A percentile compares a stretch with the other conserved stretches of the same genome.
Conservation (phyloP, 176 grass and related monocot genomes). For the Triticum urartu region DNA sequence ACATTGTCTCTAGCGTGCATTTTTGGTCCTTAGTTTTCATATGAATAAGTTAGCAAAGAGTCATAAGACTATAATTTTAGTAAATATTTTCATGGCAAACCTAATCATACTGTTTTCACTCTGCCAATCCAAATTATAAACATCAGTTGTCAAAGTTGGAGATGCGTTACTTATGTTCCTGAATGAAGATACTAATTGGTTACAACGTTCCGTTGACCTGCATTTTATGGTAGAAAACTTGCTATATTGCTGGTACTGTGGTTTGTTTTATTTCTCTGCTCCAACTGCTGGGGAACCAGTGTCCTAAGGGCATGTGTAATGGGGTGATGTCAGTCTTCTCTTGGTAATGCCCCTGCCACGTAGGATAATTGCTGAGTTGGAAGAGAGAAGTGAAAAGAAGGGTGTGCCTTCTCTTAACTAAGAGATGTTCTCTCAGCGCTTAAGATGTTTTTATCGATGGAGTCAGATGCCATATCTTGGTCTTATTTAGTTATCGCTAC, state of each 20-base stretch:
- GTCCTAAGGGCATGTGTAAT: background rate
- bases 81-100: background rate
- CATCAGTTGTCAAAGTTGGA: background rate
- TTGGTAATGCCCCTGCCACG: background rate
- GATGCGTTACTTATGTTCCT: background rate
- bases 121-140: background rate
- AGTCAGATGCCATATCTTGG: background rate
- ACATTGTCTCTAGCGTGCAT: background rate
- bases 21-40: background rate
- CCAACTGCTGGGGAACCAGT: background rate
- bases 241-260: background rate
- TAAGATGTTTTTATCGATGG: background rate
- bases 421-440: no score
- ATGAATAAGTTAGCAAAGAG: background rate
- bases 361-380: no score
- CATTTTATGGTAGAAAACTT: background rate
- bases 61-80: no score
- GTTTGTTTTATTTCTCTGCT: background rate
- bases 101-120: background rate
- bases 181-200: background rate
- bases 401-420: no score
- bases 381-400: background rate
- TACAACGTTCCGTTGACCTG: background rate
- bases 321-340: background rate
- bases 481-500: background rate